Base-by-base conservation (phyloP, 176 grass and related monocot genomes). In the Oryza australiensis region DNA sequence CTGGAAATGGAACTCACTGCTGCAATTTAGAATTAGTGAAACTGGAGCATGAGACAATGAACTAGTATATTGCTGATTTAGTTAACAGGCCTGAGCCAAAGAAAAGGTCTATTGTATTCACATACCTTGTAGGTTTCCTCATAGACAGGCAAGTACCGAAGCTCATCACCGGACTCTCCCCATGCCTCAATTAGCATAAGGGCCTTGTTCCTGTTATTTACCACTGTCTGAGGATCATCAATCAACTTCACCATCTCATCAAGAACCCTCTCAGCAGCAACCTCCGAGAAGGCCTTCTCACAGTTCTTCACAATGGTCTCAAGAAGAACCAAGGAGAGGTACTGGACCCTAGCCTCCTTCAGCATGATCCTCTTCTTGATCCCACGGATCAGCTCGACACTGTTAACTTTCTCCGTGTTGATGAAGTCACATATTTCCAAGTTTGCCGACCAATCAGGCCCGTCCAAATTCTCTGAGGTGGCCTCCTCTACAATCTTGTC, bases 91-190 rank as follows among this genome's bases (percentile, higher is more conserved):
- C 2, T 24, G 9, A 24, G 8, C 41, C 26, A 24, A 48, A 26
- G 29, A 24, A 76, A 45, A 28, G 5, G 29, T 64, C 8, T 67
- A 13, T 20, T n/a, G 7, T 0, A 26, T 66, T 68, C 48, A 68
- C 32, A 64, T 85, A 97, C 94, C 89, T 97, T 97, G 85, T 97
- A 97, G 33, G 94, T 97, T 86, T 97, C 91, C 73, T 97, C 94
- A 77, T 92, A 97, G 32, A 97, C 85, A 40, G 91, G 94, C 75
- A 97, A 83, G 83, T 97, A 97, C 30, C 91, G 92, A 64, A 97
- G 90, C 72, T 97, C 94, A 84, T 94, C 83, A 20, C 89, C 91
- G 34, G 91, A 91, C 72, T 97, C 89, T 26, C 94, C 94, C 94
- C 94, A 97, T 2, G 89, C 82, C 53, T 97, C 94, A 82, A 97